Evolutionary conservation across 2,329 filamentous ascomycete genomes (phyloP), one percentile per base, ranked within the genome.

Genomic region (Aspergillus jensenii): DNA sequence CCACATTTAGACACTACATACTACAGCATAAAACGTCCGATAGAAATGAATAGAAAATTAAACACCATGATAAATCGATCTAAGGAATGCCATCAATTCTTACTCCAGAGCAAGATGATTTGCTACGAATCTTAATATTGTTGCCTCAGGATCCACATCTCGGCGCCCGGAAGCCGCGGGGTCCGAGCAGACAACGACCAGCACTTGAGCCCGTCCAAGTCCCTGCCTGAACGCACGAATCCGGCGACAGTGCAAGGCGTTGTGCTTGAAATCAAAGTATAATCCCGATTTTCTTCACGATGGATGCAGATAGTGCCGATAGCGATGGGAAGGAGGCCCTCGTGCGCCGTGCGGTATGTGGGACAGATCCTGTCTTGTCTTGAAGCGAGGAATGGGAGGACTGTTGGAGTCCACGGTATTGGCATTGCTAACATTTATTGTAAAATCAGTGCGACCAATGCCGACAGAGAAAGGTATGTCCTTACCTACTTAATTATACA

Each of bases 391-490:
- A 48, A 48, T 31, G 46, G 46, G 35, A 8, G 9, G 40, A 21
- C 17, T 21, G 35, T 31, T 31, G 27, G 9, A 7, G 23, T 25
- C 23, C 23, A 6, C 23, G 23, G 27, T 31, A 31, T 31, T 31
- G 40, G 40, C 40, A n/a, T 17, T 43, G 40, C 40, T 43, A 43
- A 40, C 37, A 1, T 40, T 19, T 37, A 25, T 61, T 72, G 71
- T 73, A 70, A 39, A 23, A 31, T 31, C 59, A 74, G 71, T 74
- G 71, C 56, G 71, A 74, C 52, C 71, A 73, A 63, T 74, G 71
- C 33, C 71, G 71, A 12, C 49, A 65, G 21, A 61, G 71, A 62
- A 74, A 74, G 64, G 71, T 73, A 65, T 49, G 11, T 43, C 23
- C 17, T n/a, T n/a, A 6, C 19, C 21, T 5, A 46, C 33, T 9